phyloP scores from a whole-genome alignment of 352 stramenopile species.

The Pythium guiyangense region DNA sequence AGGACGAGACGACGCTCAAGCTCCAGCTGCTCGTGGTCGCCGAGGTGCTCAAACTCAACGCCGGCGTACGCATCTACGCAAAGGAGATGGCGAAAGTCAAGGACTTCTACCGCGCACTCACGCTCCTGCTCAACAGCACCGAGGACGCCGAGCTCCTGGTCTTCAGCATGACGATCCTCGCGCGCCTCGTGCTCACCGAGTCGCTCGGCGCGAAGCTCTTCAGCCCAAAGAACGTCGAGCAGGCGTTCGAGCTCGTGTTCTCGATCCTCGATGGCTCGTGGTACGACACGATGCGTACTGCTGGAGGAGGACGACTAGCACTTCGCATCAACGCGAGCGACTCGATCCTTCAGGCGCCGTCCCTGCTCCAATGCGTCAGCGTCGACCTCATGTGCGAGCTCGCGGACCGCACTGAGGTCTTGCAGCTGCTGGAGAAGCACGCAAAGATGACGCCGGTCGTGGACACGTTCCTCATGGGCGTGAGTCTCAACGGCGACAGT shows the following conservation, averaged over 20 bases:
- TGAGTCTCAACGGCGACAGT: slow-evolving; percentile 64
- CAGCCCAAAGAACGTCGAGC: slow-evolving; percentile 74
- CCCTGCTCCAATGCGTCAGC: slow-evolving; percentile 49
- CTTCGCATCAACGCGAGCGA: background rate
- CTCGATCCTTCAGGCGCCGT: slow-evolving; percentile 30
- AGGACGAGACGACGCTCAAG: slow-evolving; percentile 51
- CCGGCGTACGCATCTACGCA: slow-evolving; percentile 66
- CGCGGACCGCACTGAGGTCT: slow-evolving; percentile 47
- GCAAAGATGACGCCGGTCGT: slow-evolving; percentile 39
- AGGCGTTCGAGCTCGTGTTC: slow-evolving; percentile 69
- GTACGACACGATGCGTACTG: slow-evolving; percentile 19
- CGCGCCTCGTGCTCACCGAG: slow-evolving; percentile 64
- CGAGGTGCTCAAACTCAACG: slow-evolving; percentile 64
- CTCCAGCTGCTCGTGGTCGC: slow-evolving; percentile 63
- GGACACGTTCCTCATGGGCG: slow-evolving; percentile 47
- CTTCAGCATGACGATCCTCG: slow-evolving; percentile 74
- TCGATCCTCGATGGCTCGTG: slow-evolving; percentile 62
- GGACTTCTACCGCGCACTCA: slow-evolving; percentile 76
- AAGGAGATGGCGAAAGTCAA: slow-evolving; percentile 81
- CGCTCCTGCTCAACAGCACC: slow-evolving; percentile 76
- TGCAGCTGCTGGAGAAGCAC: slow-evolving; percentile 44
- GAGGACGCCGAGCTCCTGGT: slow-evolving; percentile 72
- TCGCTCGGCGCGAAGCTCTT: slow-evolving; percentile 79
- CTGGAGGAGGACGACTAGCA: background rate
- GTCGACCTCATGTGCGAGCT: slow-evolving; percentile 71